Base-by-base conservation (phyloP, 2,329 filamentous ascomycete species). In the Xylaria sp. region DNA sequence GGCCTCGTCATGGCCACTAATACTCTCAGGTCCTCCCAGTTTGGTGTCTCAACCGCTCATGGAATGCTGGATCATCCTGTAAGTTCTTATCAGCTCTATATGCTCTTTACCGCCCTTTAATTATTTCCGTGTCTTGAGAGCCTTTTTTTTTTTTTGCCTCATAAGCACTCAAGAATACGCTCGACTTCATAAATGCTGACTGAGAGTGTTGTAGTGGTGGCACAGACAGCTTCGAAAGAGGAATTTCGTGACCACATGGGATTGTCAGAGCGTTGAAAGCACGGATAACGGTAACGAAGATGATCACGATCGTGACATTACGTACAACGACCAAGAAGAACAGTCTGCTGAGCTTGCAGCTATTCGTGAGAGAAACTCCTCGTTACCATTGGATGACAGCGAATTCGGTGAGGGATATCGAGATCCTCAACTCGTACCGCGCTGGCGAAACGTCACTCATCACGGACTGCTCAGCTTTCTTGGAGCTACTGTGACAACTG, bases 31-130 rank as follows among this genome's bases (percentile, higher is more conserved):
- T 67, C 64, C 13, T 57, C 64, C n/a, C 62, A 66, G 23, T 69
- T 62, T 58, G 67, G 67, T 20, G 55, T 69, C 12, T 69, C 67
- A 59, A 69, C 67, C 5, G 67, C 67, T 7, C 67, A 69, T 31
- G 67, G 67, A 28, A 63, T 69, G 63, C 23, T 66, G 8, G 59
- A 66, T 59, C 54, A 69, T 51, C 67, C 49, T n/a, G 62, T 64
- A 23, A 64, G 62, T 51, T 7, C 8, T 52, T 33, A 31, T 52
- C 23, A 25, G 31, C 18, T 13, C 52, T 31, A 18, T 43, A 23
- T 23, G n/a, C 12, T 46, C 25, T 46, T 3, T 2, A 39, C 41
- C 8, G 3, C 12, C 9, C 2, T 25, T 18, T 39, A 52, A 52
- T 25, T 41, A 43, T 39, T 9, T n/a, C 23, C 33, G 8, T 28